Conservation (phyloP, 2,329 filamentous ascomycete species). For the Neonectria coccinea region DNA sequence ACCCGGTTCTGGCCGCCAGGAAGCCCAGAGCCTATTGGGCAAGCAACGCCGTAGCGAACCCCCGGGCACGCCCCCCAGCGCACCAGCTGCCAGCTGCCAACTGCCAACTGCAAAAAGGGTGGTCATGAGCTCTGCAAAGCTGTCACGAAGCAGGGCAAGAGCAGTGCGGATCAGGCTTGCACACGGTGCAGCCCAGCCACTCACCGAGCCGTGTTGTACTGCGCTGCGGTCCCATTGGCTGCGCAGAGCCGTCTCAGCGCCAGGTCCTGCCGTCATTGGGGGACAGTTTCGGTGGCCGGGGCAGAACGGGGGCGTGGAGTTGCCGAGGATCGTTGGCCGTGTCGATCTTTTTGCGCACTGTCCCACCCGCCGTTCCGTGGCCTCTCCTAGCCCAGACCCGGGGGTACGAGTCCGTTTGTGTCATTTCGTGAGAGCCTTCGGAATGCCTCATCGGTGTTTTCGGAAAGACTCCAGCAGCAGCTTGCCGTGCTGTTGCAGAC, state of each 20-base stretch:
- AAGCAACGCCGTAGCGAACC: constrained; percentile 31
- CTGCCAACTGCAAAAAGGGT: constrained; percentile 33
- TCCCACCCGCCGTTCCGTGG: constrained; percentile 29
- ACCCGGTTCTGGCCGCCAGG: constrained; percentile 45
- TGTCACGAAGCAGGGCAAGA: constrained; percentile 23
- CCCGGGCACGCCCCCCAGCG: constrained; percentile 28
- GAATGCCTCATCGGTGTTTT: constrained; percentile 9
- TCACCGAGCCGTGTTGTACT: constrained; percentile 33
- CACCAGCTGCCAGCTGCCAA: constrained; percentile 34
- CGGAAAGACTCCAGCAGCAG: constrained; percentile 8
- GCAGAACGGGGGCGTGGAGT: constrained; percentile 18
- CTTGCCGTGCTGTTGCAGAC: constrained; percentile 18
- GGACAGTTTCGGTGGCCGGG: constrained; percentile 14
- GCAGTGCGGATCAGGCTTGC: constrained; percentile 30
- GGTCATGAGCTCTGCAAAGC: constrained; percentile 28
- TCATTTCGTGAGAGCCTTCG: constrained; percentile 1
- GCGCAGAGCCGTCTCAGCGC: constrained; percentile 4
- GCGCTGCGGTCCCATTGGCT: constrained; percentile 17
- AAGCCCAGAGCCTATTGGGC: constrained; percentile 37
- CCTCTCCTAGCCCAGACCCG: constrained; percentile 21
- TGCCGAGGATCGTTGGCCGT: constrained; percentile 29
- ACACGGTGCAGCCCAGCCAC: constrained; percentile 39
- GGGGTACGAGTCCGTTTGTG: constrained; percentile 22
- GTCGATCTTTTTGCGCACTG: constrained; percentile 34
- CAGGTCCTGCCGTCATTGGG: constrained; percentile 21